Base-by-base conservation (phyloP, 495 filamentous ascomycete species). In the Penicillium crystallinum region DNA sequence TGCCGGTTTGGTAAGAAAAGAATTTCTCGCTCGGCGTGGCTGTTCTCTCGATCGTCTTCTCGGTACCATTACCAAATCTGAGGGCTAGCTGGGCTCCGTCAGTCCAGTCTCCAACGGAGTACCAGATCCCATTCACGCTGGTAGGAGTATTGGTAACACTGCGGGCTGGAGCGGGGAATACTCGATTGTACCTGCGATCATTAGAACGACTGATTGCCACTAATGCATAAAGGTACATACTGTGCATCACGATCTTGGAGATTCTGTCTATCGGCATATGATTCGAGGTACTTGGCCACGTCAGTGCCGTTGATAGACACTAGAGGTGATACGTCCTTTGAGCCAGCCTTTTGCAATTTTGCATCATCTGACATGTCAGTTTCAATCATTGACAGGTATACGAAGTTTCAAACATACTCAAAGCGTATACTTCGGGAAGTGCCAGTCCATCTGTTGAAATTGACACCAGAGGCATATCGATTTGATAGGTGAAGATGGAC, bases 241-340 rank as follows among this genome's bases (percentile, higher is more conserved):
- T 64, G 58, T 12, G 71, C 70, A 59, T 76, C 73, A 2, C 56
- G 61, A 43, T 76, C 73, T 34, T 73, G 70, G 30, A 65, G 57
- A 29, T 21, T 46, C 41, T 59, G 55, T 8, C 27, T 45, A 25
- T 31, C 44, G 2, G 66, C 48, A 46, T 55, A 55, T 29, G 50
- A 53, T 34, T 61, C 53, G 5, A 69, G 49, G 39, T 55, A 71
- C 7, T 52, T 46, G 10, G 58, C 61, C 6, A 53, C 70, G 25
- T 59, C 58, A 11, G 61, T 57, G 23, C 64, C 73, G 52, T 76
- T 67, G 44, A 74, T 69, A 4, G 55, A 55, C 15, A 46, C 52
- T 10, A 76, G 51, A 8, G 68, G 53, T 6, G 64, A 71, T 2
- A 69, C 58, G 29, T 36, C 25, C 12, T 46, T 44, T 14, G 45